Conservation (phyloP, 371 early-diverging fungal species). For the Apophysomyces trapeziformis region DNA sequence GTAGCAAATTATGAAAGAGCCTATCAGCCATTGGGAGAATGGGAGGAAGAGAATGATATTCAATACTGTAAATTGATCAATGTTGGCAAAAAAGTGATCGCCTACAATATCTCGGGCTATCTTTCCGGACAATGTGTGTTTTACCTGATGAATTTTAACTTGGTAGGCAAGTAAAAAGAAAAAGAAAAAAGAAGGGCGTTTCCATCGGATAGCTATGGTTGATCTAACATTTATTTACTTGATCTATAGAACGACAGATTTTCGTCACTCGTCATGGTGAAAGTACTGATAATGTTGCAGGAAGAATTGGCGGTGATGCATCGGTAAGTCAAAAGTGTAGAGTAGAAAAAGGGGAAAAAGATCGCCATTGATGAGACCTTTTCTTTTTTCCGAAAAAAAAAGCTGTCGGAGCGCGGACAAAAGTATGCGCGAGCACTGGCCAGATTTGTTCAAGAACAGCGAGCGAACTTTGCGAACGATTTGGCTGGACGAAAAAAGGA, state of each 20-base stretch:
- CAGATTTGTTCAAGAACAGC: conserved; percentile 59
- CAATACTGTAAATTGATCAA: conserved; percentile 85
- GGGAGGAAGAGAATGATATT: conserved; percentile 74
- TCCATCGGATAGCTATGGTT: background rate
- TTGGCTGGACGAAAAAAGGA: conserved; percentile 34
- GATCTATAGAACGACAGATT: conserved; percentile 65
- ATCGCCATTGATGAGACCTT: background rate
- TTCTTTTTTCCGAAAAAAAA: background rate
- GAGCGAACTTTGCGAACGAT: conserved; percentile 45
- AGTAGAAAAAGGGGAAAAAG: background rate
- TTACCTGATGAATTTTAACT: conserved; percentile 82
- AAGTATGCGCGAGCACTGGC: conserved; percentile 70
- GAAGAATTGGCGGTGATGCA: conserved; percentile 80
- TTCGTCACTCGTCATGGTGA: conserved; percentile 88
- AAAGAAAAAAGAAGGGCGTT: background rate
- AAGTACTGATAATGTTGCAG: conserved; percentile 59
- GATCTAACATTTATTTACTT: background rate
- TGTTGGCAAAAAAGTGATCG: conserved; percentile 85
- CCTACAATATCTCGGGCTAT: conserved; percentile 81
- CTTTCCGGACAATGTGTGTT: conserved; percentile 84
- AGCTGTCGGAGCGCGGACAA: conserved; percentile 65
- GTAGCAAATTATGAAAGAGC: conserved; percentile 83
- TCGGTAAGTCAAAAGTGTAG: conserved; percentile 45
- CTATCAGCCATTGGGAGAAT: conserved; percentile 78
- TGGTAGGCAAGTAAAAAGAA: conserved; percentile 42